phyloP scores from a whole-genome alignment of 2,329 filamentous ascomycete genomes.

The Amauroascus verrucosus region DNA sequence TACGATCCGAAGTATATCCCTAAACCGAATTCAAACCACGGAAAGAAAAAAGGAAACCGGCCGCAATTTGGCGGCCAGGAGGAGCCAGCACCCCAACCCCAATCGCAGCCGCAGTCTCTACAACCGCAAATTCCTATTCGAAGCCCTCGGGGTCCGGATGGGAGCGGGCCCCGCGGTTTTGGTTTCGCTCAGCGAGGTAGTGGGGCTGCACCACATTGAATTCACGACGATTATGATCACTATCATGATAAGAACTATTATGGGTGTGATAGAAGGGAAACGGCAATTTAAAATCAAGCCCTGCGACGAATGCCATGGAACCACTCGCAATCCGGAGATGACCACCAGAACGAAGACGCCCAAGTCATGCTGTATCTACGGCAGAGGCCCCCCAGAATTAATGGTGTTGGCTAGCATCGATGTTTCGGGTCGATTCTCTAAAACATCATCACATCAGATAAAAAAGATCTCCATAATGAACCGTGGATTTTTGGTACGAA shows the following conservation, averaged over 20 bases:
- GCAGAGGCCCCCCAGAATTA: conserved; percentile 46
- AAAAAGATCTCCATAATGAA: neutral
- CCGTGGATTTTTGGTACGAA: conserved; percentile 25
- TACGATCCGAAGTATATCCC: conserved; percentile 66
- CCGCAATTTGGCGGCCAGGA: neutral
- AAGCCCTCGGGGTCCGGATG: conserved; percentile 66
- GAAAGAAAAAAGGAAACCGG: conserved; percentile 36
- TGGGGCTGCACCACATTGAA: conserved; percentile 22
- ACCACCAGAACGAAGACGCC: neutral
- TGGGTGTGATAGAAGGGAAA: neutral
- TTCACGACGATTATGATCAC: neutral
- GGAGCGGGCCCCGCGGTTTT: conserved; percentile 65
- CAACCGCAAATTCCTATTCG: conserved; percentile 53
- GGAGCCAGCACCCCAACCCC: neutral
- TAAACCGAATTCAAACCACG: conserved; percentile 48
- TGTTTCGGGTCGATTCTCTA: conserved; percentile 51
- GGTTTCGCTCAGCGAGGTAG: conserved; percentile 58
- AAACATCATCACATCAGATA: conserved; percentile 7
- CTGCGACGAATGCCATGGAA: neutral
- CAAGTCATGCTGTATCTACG: conserved; percentile 25
- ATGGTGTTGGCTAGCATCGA: conserved; percentile 50
- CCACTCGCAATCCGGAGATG: neutral
- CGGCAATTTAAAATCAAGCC: neutral
- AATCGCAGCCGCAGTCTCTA: conserved; percentile 23
- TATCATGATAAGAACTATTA: neutral